phyloP scores from a whole-genome alignment of 2,329 filamentous ascomycete species.

The Didymella pomorum region DNA sequence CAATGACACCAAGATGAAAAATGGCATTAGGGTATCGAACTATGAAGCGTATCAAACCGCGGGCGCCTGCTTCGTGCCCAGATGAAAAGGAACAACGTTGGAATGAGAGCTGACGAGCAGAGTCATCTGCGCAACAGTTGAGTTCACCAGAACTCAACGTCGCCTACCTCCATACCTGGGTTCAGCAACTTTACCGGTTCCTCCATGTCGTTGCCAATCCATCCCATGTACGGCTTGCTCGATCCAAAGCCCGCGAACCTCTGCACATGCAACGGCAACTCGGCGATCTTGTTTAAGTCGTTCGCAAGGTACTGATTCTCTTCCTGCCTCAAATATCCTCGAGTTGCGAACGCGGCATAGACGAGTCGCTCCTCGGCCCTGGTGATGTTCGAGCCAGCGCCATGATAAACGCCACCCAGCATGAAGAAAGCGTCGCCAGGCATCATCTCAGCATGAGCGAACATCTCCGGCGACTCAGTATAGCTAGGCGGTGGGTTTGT shows the following conservation, averaged over 20 bases:
- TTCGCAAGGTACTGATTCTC: conserved; percentile 52
- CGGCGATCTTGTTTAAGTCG: conserved; percentile 31
- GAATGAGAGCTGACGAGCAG: not conserved
- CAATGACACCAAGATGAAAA: not conserved
- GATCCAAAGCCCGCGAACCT: conserved; percentile 30
- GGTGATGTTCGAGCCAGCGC: conserved; percentile 46
- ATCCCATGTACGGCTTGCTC: conserved; percentile 31
- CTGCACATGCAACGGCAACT: conserved; percentile 24
- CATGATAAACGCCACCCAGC: conserved; percentile 48
- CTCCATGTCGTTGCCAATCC: conserved; percentile 25
- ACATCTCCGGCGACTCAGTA: conserved; percentile 28
- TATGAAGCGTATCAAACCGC: not conserved
- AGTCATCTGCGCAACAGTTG: not conserved
- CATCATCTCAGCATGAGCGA: conserved; percentile 41
- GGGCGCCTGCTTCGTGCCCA: too few relatives aligned
- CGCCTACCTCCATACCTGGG: conserved; percentile 1
- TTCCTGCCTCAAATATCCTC: conserved; percentile 50
- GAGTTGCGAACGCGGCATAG: conserved; percentile 45
- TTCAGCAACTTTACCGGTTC: conserved; percentile 25
- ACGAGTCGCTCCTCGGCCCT: conserved; percentile 44
- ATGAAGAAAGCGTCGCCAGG: conserved; percentile 52
- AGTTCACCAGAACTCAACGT: not conserved
- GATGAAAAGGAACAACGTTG: not conserved
- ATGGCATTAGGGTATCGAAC: not conserved
- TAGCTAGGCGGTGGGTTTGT: conserved; percentile 26